phyloP scores from a whole-genome alignment of 2,329 filamentous ascomycete genomes.

The Xylariales sp. region DNA sequence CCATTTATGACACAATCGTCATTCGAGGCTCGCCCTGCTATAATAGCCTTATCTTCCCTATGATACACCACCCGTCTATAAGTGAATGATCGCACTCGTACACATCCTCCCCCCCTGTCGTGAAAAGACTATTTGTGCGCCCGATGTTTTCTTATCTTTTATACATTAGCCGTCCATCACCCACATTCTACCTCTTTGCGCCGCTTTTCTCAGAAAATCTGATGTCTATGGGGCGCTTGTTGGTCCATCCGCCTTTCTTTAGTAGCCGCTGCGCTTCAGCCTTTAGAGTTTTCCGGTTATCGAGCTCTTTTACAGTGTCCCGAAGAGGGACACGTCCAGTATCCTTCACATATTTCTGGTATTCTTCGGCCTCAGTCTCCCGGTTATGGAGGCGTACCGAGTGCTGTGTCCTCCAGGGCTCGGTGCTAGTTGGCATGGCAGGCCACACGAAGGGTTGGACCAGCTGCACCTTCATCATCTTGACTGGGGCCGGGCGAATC shows the following conservation, averaged over 20 bases:
- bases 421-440: slow-evolving; percentile 67
- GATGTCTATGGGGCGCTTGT: slow-evolving; percentile 58
- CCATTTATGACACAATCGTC: slow-evolving; percentile 12
- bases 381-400: slow-evolving; percentile 18
- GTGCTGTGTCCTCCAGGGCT: slow-evolving; percentile 70
- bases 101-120: slow-evolving; percentile 8
- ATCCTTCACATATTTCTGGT: too few species aligned
- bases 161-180: background rate
- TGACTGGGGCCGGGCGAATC: slow-evolving; percentile 78
- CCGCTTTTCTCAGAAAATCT: slow-evolving; percentile 26
- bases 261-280: slow-evolving; percentile 73
- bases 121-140: background rate
- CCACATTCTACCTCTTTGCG: slow-evolving; percentile 17
- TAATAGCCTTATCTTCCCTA: slow-evolving; percentile 20
- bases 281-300: slow-evolving; percentile 54
- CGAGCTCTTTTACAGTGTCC: slow-evolving; percentile 56
- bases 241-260: slow-evolving; percentile 70
- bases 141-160: background rate
- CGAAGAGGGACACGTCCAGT: slow-evolving; percentile 53
- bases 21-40: slow-evolving; percentile 14
- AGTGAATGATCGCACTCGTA: slow-evolving; percentile 23
- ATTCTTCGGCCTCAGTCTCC: slow-evolving; percentile 37
- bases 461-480: slow-evolving; percentile 96
- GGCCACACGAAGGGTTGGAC: slow-evolving; percentile 91
- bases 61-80: slow-evolving; percentile 21